Evolutionary conservation across 108 stramenopile species (phyloP).

Genomic region (Skeletonema menzelii): DNA sequence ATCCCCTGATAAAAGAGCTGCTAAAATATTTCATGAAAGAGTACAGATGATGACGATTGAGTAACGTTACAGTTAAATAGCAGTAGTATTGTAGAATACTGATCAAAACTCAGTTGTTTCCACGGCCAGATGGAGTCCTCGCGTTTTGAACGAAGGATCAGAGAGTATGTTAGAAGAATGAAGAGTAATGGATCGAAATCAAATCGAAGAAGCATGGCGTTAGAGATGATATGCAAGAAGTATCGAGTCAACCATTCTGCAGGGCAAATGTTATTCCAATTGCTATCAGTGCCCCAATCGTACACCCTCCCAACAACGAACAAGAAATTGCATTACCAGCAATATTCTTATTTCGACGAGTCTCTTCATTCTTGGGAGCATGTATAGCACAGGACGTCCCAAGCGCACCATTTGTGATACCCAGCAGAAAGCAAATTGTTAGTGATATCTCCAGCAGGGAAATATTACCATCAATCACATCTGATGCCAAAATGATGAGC

Average conservation of each 20-base stretch:
- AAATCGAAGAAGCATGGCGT: too few relatives aligned
- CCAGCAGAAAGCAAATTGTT: neutral
- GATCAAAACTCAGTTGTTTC: too few relatives aligned
- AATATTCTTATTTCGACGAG: neutral
- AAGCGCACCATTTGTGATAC: neutral
- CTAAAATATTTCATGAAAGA: too few relatives aligned
- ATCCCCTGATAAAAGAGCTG: too few relatives aligned
- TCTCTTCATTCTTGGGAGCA: neutral
- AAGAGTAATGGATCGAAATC: too few relatives aligned
- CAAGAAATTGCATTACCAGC: neutral
- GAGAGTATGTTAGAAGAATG: too few relatives aligned
- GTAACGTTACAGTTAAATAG: too few relatives aligned
- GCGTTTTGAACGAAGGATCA: too few relatives aligned
- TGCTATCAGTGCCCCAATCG: neutral
- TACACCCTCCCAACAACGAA: neutral
- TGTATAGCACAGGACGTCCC: neutral
- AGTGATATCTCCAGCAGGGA: neutral
- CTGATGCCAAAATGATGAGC: neutral
- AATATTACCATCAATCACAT: neutral
- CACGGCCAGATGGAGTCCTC: too few relatives aligned
- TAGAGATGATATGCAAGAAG: too few relatives aligned
- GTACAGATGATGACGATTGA: too few relatives aligned
- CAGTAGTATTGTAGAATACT: too few relatives aligned
- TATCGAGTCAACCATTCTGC: neutral
- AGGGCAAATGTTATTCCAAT: neutral